A percentile compares a stretch with the other conserved stretches of the same genome.
phyloP scores from a whole-genome alignment of 164 flowering plant genomes.

The Tinospora cordifolia region DNA sequence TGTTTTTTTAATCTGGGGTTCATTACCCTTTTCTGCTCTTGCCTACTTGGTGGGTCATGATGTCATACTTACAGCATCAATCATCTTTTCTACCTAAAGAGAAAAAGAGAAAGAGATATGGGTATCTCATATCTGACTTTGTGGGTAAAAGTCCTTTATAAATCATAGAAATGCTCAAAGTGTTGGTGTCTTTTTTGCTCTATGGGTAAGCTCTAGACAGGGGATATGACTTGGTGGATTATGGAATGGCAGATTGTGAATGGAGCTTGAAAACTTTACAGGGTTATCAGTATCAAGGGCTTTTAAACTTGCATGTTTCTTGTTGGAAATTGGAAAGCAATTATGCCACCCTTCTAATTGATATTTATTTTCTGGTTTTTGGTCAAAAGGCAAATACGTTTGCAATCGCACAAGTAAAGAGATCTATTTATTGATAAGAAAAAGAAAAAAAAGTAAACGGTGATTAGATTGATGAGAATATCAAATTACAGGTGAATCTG shows the following conservation, averaged over 20 bases:
- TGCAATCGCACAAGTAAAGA: too few relatives aligned
- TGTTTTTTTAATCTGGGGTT: neutral
- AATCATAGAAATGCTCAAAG: neutral
- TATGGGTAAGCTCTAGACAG: neutral
- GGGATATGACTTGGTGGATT: neutral
- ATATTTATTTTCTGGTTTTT: neutral
- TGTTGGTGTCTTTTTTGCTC: neutral
- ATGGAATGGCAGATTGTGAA: neutral
- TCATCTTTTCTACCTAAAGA: neutral
- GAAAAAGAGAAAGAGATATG: neutral
- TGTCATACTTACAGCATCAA: neutral
- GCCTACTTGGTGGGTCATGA: neutral
- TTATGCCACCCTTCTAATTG: neutral
- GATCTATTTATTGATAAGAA: too few relatives aligned
- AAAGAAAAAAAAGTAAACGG: too few relatives aligned
- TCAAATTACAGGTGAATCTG: too few relatives aligned
- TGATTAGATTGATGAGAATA: too few relatives aligned
- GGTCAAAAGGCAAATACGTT: neutral
- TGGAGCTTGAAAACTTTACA: neutral
- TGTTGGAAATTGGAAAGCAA: neutral
- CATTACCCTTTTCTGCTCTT: neutral
- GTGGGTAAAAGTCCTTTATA: neutral
- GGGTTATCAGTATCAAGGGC: too few relatives aligned
- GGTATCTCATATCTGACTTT: neutral
- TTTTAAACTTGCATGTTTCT: neutral